Conservation (phyloP, 1,139 yeast species). For the Entelexis paramagnoliae region DNA sequence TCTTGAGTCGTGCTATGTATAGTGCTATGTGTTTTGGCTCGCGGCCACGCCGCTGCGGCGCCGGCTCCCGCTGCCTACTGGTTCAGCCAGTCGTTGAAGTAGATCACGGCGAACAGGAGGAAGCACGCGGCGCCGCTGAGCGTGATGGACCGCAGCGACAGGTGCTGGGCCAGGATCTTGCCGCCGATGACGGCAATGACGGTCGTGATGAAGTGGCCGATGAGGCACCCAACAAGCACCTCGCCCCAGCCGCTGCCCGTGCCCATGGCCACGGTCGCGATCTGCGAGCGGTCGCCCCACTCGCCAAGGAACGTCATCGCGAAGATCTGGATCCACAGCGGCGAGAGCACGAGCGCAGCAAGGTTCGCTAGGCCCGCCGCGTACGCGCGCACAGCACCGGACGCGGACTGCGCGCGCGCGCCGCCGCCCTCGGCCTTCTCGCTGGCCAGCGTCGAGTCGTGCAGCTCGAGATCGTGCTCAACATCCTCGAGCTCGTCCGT, state of each 20-base stretch:
- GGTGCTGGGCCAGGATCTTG: conserved; percentile 72
- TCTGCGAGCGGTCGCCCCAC: conserved; percentile 98
- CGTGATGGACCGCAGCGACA: conserved; percentile 85
- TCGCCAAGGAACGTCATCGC: conserved; percentile 95
- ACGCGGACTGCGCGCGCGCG: not conserved
- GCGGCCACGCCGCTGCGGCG: too few species aligned
- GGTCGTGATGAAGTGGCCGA: conserved; percentile 89
- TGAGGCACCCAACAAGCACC: conserved; percentile 78
- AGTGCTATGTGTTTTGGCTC: too few species aligned
- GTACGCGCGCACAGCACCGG: conserved; percentile 8
- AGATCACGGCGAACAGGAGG: conserved; percentile 68
- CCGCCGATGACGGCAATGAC: conserved; percentile 93
- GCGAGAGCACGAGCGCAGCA: conserved; percentile 61
- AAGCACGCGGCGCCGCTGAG: conserved; percentile 84
- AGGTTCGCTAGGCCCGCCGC: conserved; percentile 39
- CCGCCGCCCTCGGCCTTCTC: conserved; percentile 26
- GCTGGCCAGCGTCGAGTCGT: conserved; percentile 38
- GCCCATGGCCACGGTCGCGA: conserved; percentile 97
- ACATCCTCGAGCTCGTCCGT: conserved; percentile 88
- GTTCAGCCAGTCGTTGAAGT: conserved; percentile 45
- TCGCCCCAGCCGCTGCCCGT: conserved; percentile 91
- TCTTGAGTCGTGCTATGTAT: too few species aligned
- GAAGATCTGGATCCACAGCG: conserved; percentile 89
- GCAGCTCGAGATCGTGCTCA: conserved; percentile 76
- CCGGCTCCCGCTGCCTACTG: too few species aligned